Evolutionary conservation across 345 rosid genomes (phyloP), one percentile per base, ranked within the genome.

Genomic region (Rhodomyrtus tomentosa): DNA sequence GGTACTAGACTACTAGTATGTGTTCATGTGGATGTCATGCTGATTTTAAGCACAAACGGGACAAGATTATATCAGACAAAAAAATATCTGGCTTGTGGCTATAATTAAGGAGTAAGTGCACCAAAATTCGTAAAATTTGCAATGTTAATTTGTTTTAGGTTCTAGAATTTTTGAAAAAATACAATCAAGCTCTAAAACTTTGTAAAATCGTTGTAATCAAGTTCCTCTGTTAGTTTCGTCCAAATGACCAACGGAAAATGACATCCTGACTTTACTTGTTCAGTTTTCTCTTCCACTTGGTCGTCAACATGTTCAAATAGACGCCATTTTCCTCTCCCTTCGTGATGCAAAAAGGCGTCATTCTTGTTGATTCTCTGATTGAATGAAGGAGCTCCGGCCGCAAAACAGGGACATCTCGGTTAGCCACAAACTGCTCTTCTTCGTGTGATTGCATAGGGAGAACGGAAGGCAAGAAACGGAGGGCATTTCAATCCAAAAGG

Each of bases 171-270:
- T 13, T 15, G 12, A 1, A 58, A 27, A 14, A 58, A 3, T 7
- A 27, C 9, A 58, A n/a, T 58, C 18, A 27, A 27, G 4, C 29
- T 58, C 0, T 27, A 14, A 27, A 59, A 59, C 9, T 2, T 2
- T 14, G 2, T 14, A 1, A 27, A 59, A 59, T 27, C 5, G 10
- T 0, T 27, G 4, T 21, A 59, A 27, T 27, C 8, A 36, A 27
- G 14, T 27, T 3, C 8, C 0, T 27, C 38, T 0, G 0, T 27
- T 6, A 14, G 0, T 20, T 59, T 3, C 0, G 1, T 6, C 38
- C 38, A 29, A 14, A 27, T 27, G 21, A 16, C 0, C 21, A 59
- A 59, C 10, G 0, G 10, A 59, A 29, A 59, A 59, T 29, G 40
- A 59, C 4, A 15, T 29, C 40, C 38, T 0, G 10, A 8, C 10